phyloP scores from a whole-genome alignment of 176 grass and related monocot genomes.

The Bonia amplexicaulis region DNA sequence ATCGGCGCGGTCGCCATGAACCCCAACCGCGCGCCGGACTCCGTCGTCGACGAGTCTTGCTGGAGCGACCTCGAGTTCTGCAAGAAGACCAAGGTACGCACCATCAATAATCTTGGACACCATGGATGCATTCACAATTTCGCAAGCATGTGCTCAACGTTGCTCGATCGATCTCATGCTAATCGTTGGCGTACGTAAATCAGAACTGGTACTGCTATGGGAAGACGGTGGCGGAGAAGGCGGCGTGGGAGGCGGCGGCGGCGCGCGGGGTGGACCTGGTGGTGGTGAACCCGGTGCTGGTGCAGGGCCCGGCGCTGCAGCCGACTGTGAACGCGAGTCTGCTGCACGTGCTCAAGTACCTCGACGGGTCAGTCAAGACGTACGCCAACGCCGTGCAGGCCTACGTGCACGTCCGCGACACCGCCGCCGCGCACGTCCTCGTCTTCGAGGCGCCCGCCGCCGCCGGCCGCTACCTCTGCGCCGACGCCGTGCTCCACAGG shows the following conservation, averaged over 20 bases:
- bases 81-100: constrained; percentile 38
- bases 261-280: constrained; percentile 50
- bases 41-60: constrained; percentile 76
- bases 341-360: constrained; percentile 74
- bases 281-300: constrained; percentile 66
- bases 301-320: constrained; percentile 71
- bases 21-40: constrained; percentile 45
- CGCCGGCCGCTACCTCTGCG: constrained; percentile 57
- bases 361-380: constrained; percentile 48
- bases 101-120: not conserved
- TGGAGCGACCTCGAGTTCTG: constrained; percentile 93
- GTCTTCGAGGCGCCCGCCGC: constrained; percentile 60
- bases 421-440: constrained; percentile 55
- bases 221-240: constrained; percentile 63
- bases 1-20: constrained; percentile 82
- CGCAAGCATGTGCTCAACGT: not conserved
- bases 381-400: constrained; percentile 83
- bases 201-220: constrained; percentile 95
- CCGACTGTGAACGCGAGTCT: constrained; percentile 69
- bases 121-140: not conserved
- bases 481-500: constrained; percentile 61
- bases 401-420: constrained; percentile 82
- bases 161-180: not conserved
- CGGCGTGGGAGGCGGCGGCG: constrained; percentile 58
- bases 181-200: not conserved